phyloP scores from a whole-genome alignment of 345 rosid species.

The Eucalyptus melliodora region DNA sequence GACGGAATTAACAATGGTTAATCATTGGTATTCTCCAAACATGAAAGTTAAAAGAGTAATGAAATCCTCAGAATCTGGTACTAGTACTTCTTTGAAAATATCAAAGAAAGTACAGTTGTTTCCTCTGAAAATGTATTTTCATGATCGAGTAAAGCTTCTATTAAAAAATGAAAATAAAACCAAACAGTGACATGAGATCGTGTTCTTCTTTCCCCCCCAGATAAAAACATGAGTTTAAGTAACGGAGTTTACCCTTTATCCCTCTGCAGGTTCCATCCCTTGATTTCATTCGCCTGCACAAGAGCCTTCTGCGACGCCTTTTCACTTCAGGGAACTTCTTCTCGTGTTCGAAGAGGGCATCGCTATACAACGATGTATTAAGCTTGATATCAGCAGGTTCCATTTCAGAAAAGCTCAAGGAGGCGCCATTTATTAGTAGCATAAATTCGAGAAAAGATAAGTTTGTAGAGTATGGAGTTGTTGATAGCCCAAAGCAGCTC shows the following conservation, averaged over 20 bases:
- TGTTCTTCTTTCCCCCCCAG: not conserved
- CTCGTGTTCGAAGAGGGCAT: not conserved
- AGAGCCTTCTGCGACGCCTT: not conserved
- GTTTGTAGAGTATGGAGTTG: not conserved
- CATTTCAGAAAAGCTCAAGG: not conserved
- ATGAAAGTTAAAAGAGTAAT: not conserved
- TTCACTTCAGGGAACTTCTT: not conserved
- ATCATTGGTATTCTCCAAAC: too few species aligned
- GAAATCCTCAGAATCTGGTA: not conserved
- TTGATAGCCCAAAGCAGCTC: not conserved
- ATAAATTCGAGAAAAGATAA: not conserved
- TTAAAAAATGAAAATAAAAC: not conserved
- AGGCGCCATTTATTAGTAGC: not conserved
- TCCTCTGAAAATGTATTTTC: not conserved
- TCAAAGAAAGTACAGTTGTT: not conserved
- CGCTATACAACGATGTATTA: not conserved
- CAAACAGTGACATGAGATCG: not conserved
- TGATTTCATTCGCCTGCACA: not conserved
- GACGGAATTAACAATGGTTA: too few species aligned
- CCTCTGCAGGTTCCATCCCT: not conserved
- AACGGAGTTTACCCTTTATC: not conserved
- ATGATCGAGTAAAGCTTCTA: not conserved
- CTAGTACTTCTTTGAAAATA: not conserved
- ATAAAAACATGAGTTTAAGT: not conserved
- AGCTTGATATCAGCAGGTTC: not conserved